Base-by-base conservation (phyloP, 2,329 filamentous ascomycete genomes). In the Thermomyces lanuginosus region DNA sequence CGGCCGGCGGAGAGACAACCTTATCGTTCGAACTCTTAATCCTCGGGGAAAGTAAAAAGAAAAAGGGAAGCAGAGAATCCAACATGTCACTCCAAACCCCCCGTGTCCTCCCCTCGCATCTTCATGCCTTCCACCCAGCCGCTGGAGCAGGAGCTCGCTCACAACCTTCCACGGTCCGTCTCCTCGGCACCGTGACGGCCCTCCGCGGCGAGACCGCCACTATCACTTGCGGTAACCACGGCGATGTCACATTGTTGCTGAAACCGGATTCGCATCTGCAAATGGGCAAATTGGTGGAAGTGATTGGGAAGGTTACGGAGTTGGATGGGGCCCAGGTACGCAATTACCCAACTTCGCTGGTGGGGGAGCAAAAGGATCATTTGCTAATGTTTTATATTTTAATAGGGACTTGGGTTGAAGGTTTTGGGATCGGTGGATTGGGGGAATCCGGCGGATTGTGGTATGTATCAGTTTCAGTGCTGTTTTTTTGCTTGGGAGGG, bases 151-250 rank as follows among this genome's bases (percentile, higher is more conserved):
- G 26, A 9, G 40, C 36, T 31, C 35, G 41, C 16, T 41, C 42
- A 30, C 53, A 58, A 26, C 55, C 67, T 46, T 59, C 70, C 38
- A 79, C 78, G 35, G 79, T 95, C 36, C 83, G 83, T 42, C 63
- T 95, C 29, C 65, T 92, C 4, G 89, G 89, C 43, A 83, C 77
- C 43, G 83, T 95, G 24, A 68, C 70, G 3, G 75, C 89, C 43
- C 63, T 95, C 13, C 74, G 75, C 27, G 84, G 84, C 39, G 79
- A 89, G 27, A 67, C 69, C 26, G 86, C 83, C 0, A 71, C 72
- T 4, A 67, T 95, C 16, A 82, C 92, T 31, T 76, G 81, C 4
- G 76, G 63, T 2, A 41, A 37, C 14, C 46, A 72, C 14, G 86
- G 86, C 0, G 66, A 72, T 12, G 69, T 93, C 14, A 79, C 73